These are phyloP conservation scores for Somion occarium DNA, from an alignment of 1,284 basidiomycete genomes.

Conservation along the genomic window DNA sequence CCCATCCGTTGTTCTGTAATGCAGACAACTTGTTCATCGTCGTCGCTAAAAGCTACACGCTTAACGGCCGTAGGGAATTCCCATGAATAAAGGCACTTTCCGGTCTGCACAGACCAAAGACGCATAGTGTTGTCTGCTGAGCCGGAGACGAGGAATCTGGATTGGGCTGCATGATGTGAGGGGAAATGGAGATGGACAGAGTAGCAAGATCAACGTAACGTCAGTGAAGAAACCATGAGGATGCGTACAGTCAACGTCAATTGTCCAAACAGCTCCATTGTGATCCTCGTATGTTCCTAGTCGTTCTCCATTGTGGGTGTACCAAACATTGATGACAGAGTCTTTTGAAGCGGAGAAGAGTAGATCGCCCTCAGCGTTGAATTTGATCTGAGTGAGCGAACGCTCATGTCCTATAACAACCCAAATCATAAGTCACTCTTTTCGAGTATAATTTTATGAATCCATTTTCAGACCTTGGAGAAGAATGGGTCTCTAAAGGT, in stretches of 20 bases:
- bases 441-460: background rate
- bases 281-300: conserved; percentile 96
- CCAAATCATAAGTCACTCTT: background rate
- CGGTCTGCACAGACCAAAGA: conserved; percentile 88
- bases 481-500: conserved; percentile 28
- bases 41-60: conserved; percentile 87
- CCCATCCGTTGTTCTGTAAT: conserved; percentile 99
- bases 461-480: conserved; percentile 25
- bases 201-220: too few species aligned
- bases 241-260: conserved; percentile 89
- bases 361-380: conserved; percentile 95
- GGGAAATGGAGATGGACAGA: background rate
- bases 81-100: conserved; percentile 91
- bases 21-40: conserved; percentile 82
- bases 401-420: conserved; percentile 83
- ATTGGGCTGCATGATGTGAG: conserved; percentile 54
- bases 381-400: conserved; percentile 95
- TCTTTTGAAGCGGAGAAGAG: conserved; percentile 98
- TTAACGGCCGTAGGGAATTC: conserved; percentile 98
- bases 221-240: background rate
- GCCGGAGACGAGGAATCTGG: conserved; percentile 85
- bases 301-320: conserved; percentile 97
- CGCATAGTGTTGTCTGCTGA: conserved; percentile 89
- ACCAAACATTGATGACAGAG: conserved; percentile 94
- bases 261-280: conserved; percentile 96